phyloP scores from a whole-genome alignment of 1,284 basidiomycete species.

The Mixia osmundae region DNA sequence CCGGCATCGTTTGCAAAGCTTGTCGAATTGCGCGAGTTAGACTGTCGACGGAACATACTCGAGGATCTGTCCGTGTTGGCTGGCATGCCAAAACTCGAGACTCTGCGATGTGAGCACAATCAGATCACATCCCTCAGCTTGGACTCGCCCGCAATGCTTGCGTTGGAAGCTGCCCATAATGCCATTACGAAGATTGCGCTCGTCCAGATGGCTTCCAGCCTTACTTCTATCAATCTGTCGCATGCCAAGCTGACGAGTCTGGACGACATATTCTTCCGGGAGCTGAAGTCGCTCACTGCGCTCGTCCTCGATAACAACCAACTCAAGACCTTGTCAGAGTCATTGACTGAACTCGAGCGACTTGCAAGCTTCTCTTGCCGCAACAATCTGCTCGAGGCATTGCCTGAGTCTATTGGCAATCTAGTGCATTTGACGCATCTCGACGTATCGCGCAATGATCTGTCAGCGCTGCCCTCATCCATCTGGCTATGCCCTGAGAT shows the following conservation, averaged over 20 bases:
- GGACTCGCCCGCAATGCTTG: constrained; percentile 19
- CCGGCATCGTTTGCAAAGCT: constrained; percentile 44
- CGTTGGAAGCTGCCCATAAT: constrained; percentile 39
- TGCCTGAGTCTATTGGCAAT: constrained; percentile 55
- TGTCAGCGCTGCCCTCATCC: constrained; percentile 46
- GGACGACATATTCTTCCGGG: constrained; percentile 43
- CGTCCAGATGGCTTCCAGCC: constrained; percentile 33
- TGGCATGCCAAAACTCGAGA: constrained; percentile 42
- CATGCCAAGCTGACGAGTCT: constrained; percentile 71
- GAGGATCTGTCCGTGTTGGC: constrained; percentile 45
- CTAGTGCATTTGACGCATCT: constrained; percentile 52
- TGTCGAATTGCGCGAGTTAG: constrained; percentile 40
- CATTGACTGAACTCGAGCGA: constrained; percentile 43
- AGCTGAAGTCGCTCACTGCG: constrained; percentile 44
- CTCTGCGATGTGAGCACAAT: constrained; percentile 56
- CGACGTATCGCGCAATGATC: constrained; percentile 78
- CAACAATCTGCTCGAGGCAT: constrained; percentile 58
- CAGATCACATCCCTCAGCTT: constrained; percentile 46
- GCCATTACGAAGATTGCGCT: constrained; percentile 30
- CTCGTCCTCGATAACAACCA: constrained; percentile 68
- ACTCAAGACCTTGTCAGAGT: constrained; percentile 60
- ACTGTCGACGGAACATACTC: constrained; percentile 62
- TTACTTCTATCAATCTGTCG: constrained; percentile 69
- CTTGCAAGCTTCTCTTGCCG: constrained; percentile 61
- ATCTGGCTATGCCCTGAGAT: constrained; percentile 71